Evolutionary conservation across 2,329 filamentous ascomycete genomes (phyloP).

Genomic region (Penicillium digitatum): DNA sequence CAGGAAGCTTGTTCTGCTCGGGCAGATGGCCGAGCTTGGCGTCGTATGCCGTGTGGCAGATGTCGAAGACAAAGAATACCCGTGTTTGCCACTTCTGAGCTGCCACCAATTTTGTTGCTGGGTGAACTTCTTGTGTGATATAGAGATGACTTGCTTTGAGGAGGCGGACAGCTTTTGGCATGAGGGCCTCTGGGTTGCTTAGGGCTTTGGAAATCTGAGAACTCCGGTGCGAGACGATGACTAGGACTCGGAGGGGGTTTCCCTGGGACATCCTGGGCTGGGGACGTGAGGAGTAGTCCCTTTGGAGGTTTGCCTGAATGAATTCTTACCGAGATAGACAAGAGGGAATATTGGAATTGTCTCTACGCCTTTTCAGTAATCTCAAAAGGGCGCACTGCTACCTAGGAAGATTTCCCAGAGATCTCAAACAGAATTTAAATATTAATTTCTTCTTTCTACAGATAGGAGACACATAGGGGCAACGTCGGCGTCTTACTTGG

Average conservation of each 20-base stretch:
- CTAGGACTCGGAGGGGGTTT: slow-evolving; percentile 22
- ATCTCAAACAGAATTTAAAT: background rate
- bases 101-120: slow-evolving; percentile 18
- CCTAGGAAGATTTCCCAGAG: background rate
- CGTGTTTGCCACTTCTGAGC: slow-evolving; percentile 23
- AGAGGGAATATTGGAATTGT: background rate
- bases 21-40: slow-evolving; percentile 23
- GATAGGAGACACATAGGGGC: background rate
- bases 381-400: no score
- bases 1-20: slow-evolving; percentile 26
- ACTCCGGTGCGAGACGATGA: slow-evolving; percentile 25
- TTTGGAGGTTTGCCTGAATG: background rate
- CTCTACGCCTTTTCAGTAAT: background rate
- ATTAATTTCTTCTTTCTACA: background rate
- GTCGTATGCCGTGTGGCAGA: slow-evolving; percentile 22
- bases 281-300: background rate
- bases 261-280: slow-evolving; percentile 9
- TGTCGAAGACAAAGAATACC: slow-evolving; percentile 28
- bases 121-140: background rate
- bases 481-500: slow-evolving; percentile 3
- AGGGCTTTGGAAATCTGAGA: slow-evolving; percentile 15
- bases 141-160: slow-evolving; percentile 16
- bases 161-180: slow-evolving; percentile 19
- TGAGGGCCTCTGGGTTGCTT: slow-evolving; percentile 17
- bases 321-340: background rate